These are phyloP conservation scores for Eucalyptus pauciflora DNA, from an alignment of 345 rosid species.

Conservation along the genomic window DNA sequence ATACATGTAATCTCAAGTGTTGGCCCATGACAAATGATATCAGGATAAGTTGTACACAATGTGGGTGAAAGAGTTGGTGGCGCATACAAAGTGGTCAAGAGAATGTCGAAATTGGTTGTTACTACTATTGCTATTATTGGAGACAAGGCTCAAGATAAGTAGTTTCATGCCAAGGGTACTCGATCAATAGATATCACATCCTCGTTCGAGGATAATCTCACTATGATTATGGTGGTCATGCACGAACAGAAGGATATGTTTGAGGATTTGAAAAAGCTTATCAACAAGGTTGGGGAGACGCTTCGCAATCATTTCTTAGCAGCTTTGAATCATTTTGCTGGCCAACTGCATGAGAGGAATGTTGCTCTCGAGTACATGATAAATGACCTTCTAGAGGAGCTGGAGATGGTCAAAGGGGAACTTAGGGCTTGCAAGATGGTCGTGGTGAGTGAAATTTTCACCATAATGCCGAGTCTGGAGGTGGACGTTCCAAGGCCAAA, in stretches of 20 bases:
- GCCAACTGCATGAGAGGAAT: neutral
- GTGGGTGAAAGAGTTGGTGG: too few species aligned
- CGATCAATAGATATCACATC: accelerated
- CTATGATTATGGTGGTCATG: too few species aligned
- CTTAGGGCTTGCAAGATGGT: neutral
- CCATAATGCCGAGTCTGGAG: neutral
- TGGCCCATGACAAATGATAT: too few species aligned
- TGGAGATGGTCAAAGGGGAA: neutral
- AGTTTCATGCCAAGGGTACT: too few species aligned
- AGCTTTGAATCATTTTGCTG: neutral
- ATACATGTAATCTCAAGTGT: too few species aligned
- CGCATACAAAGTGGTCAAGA: too few species aligned
- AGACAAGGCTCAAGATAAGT: too few species aligned
- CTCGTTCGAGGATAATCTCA: too few species aligned
- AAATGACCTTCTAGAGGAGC: neutral
- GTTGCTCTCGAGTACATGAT: neutral
- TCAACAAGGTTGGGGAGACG: neutral
- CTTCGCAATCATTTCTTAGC: neutral
- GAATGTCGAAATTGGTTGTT: too few species aligned
- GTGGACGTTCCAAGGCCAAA: neutral
- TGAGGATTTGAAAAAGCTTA: neutral
- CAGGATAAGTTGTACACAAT: accelerated
- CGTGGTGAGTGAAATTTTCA: too few species aligned
- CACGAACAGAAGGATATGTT: accelerated
- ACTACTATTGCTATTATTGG: too few species aligned